Conservation (phyloP, 805 yeast species). For the Yarrowia porcina region DNA sequence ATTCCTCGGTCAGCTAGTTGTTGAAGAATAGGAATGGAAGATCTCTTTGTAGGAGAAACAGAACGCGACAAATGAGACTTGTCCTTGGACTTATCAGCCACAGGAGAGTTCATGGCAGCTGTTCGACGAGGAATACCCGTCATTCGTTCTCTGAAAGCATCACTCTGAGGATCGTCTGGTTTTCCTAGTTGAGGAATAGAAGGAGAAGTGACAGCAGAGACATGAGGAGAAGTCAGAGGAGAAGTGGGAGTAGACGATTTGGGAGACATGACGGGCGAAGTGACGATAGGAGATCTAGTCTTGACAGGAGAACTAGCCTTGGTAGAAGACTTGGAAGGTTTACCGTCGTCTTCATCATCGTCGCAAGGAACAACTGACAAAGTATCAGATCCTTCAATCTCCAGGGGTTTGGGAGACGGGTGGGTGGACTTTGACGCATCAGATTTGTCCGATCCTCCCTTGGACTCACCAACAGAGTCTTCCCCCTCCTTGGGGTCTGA, state of each 20-base stretch:
- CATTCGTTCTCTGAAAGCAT: conserved; percentile 18
- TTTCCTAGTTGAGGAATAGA: background rate
- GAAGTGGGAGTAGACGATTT: background rate
- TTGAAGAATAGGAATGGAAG: conserved; percentile 8
- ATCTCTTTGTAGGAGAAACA: conserved; percentile 8
- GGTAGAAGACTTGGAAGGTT: background rate
- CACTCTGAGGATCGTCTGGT: conserved; percentile 11
- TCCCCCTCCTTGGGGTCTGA: too few species aligned
- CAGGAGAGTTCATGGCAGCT: background rate
- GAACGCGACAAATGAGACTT: conserved; percentile 11
- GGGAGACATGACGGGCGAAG: background rate
- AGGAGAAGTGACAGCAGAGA: background rate
- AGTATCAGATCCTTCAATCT: background rate
- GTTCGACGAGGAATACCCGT: conserved; percentile 18
- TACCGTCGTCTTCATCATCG: background rate
- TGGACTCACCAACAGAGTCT: background rate
- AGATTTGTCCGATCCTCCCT: background rate
- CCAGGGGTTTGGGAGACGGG: background rate
- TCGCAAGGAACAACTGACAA: background rate
- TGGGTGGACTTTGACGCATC: background rate
- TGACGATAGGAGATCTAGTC: background rate
- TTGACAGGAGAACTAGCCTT: background rate
- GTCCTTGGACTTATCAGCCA: background rate
- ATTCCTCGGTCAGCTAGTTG: conserved; percentile 17
- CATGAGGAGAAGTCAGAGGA: background rate